Evolutionary conservation across 2,329 filamentous ascomycete genomes (phyloP), one percentile per base, ranked within the genome.

Genomic region (Neoascochyta sp.): DNA sequence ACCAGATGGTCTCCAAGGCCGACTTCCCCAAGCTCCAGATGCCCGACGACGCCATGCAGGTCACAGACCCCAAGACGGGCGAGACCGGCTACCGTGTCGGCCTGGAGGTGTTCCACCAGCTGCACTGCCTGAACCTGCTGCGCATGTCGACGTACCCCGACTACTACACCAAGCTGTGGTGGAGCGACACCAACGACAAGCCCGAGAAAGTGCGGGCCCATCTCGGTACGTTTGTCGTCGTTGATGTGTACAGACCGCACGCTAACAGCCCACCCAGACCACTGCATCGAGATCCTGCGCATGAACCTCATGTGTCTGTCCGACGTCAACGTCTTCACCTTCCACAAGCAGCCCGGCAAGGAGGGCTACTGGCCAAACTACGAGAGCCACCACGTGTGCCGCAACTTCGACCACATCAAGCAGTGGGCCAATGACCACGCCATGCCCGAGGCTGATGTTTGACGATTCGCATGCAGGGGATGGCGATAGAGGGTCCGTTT

Each of bases 61-160:
- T 77, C 40, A 73, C 69, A 7, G 64, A 80, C 41, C 71, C 75
- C 4, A 64, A 63, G 24, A 76, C 76, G 1, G 77, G 75, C 11
- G 66, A 73, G 34, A 67, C 69, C 20, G 76, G 76, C 1, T 80
- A 78, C 44, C 66, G 76, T n/a, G 75, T 76, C 0, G 76, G 71
- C 0, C 58, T 78, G 3, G 73, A 78, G 46, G 73, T 76, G 0
- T 77, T 78, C 55, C 74, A 78, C 52, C 73, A 63, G 31, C 45
- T 63, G 12, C 56, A 60, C 35, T 63, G 59, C 37, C 34, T 63
- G n/a, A 62, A 63, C 13, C 27, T 61, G 5, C 36, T 63, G 11
- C 50, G 59, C 23, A 57, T 60, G 52, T 24, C 47, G 10, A 59
- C 54, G 9, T 59, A 62, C 27, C 54, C 48, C 6, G 54, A 60